A percentile compares a stretch with the other conserved stretches of the same genome.
Conservation (phyloP, 1,284 basidiomycete species). For the Phellopilus nigrolimitatus region DNA sequence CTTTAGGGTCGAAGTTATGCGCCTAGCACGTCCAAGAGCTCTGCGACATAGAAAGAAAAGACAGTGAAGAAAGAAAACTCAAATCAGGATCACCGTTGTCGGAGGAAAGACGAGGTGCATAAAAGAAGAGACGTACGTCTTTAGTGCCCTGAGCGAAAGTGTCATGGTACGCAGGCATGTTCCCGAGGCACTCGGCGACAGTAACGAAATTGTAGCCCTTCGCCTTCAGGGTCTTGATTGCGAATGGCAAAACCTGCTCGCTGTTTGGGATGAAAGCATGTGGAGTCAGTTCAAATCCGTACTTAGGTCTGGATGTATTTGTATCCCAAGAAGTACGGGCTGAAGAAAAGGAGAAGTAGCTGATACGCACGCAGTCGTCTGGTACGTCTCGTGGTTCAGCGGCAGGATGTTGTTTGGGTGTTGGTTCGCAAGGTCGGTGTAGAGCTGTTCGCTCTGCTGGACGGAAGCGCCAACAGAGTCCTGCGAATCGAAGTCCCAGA, state of each 20-base stretch:
- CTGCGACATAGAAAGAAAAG: neutral
- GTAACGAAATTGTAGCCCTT: slow-evolving; percentile 42
- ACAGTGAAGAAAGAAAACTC: neutral
- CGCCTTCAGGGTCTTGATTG: slow-evolving; percentile 24
- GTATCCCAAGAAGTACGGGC: neutral
- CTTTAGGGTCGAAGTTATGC: too few species aligned
- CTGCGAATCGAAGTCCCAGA: slow-evolving; percentile 40
- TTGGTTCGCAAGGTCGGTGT: slow-evolving; percentile 27
- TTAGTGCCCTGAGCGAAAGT: slow-evolving; percentile 3
- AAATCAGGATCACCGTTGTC: too few species aligned
- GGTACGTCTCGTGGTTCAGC: slow-evolving; percentile 41
- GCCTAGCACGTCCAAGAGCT: slow-evolving; percentile 19
- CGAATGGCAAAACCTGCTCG: slow-evolving; percentile 26
- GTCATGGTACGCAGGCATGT: slow-evolving; percentile 23
- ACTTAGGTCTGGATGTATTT: neutral
- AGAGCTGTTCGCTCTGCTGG: slow-evolving; percentile 30
- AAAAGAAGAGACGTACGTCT: slow-evolving; percentile 11
- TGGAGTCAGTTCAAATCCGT: neutral
- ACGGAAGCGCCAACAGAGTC: slow-evolving; percentile 36
- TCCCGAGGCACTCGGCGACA: slow-evolving; percentile 41
- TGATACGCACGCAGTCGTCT: slow-evolving; percentile 35
- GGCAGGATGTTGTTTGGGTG: slow-evolving; percentile 38
- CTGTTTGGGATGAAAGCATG: neutral
- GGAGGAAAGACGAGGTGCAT: neutral
- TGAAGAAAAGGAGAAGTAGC: neutral